Base-by-base conservation (phyloP, 768 basidiomycete species). In the Leccinum barrowsii region DNA sequence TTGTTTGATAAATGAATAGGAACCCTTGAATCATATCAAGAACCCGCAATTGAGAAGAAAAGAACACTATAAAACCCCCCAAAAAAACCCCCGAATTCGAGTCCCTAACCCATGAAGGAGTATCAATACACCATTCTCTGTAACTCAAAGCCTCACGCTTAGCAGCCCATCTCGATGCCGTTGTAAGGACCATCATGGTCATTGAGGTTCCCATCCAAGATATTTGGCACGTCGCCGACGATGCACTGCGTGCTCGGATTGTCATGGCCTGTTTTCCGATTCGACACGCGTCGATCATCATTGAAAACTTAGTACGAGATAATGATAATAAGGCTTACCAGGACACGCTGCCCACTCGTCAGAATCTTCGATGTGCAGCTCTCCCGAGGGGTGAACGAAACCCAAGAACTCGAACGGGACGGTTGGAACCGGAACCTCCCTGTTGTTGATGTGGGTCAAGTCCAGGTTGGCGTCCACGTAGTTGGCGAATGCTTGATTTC, bases 391-490 rank as follows among this genome's bases (percentile, higher is more conserved):
- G 51, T 81, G 79, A 10, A 66, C 69, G 54, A 70, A 81, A n/a
- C 68, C 78, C 55, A 79, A 19, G 68, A 74, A 76, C 61, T 44
- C 65, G 7, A 66, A 64, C 5, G 75, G 75, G 28, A 44, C 55
- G 52, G 65, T 75, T 2, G 79, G 79, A 17, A 80, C 60, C 0
- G 72, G 67, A 54, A 80, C 79, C 54, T 74, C 58, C 59, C 68
- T 48, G 70, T 87, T 85, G 67, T 81, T 85, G 67, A 87, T 77
- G 58, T 81, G 85, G 4, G 77, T 82, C 49, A 85, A 63, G 12
- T 71, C 59, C 42, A 74, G 50, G 48, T 80, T 70, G 11, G 76
- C 69, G 61, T 85, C 47, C 13, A 48, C 47, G 12, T 48, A 48
- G 24, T 48, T 5, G 24, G 47, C 47, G 24, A 48, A 48, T 17